Base-by-base conservation (phyloP, 2,329 filamentous ascomycete genomes). In the Xylariaceae sp. region DNA sequence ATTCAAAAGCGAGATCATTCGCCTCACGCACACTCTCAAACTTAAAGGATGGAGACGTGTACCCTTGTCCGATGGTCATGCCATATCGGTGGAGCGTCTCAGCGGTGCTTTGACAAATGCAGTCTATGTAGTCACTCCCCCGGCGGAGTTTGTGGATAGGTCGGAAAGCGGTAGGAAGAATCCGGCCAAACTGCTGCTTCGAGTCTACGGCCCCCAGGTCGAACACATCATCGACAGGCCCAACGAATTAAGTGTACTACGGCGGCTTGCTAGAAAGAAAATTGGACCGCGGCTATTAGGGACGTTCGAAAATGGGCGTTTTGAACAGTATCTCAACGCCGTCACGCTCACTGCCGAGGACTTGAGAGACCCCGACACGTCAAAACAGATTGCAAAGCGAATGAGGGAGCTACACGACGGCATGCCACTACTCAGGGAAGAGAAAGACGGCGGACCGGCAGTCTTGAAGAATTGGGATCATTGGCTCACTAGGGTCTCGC, bases 361-460 rank as follows among this genome's bases (percentile, higher is more conserved):
- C 61, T 73, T 99, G 45, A 86, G 89, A 39, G 83, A 89, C 34
- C 82, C 89, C 0, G 88, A 90, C 48, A 96, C 89, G 0, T 95
- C 88, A 35, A 88, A 83, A 66, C 89, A 96, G 68, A 99, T 99
- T 67, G 92, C 94, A 9, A 97, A 97, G 76, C 88, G 94, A 49
- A 96, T 99, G 90, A 82, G 91, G 59, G 94, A 99, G 71, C 79
- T 99, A 37, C 94, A 99, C 65, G 89, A 96, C 50, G 94, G 94
- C 0, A 87, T 99, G 58, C 91, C 96, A 31, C 76, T 99, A 26
- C 79, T 96, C 0, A 81, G 86, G 1, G 78, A 85, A 37, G 94
- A 99, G 71, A 80, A 85, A 49, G 81, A 88, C 37, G 84, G 80
- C 26, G 94, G 94, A 0, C 88, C 94, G 0, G 86, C 85, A 53